Evolutionary conservation across 768 basidiomycete species (phyloP).

Genomic region (Amanita polypyramis): DNA sequence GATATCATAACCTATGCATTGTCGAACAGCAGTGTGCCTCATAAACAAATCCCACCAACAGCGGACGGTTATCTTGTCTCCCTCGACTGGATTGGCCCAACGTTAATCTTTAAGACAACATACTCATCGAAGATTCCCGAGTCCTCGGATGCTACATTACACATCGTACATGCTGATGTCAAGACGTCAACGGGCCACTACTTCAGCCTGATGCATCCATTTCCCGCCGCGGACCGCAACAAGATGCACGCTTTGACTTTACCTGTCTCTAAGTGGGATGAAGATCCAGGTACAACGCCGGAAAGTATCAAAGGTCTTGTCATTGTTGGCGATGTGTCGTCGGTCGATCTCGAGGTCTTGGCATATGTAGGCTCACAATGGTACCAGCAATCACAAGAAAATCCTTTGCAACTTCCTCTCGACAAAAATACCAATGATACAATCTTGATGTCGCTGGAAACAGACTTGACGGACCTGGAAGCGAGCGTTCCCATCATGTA

Average conservation of each 20-base stretch:
- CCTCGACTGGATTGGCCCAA: constrained; percentile 57
- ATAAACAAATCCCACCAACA: constrained; percentile 55
- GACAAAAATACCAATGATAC: constrained; percentile 66
- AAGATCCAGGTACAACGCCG: constrained; percentile 17
- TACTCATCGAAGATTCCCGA: constrained; percentile 32
- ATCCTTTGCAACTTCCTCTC: constrained; percentile 52
- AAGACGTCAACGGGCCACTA: constrained; percentile 30
- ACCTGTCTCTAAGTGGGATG: constrained; percentile 37
- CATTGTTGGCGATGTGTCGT: constrained; percentile 35
- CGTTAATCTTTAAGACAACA: constrained; percentile 56
- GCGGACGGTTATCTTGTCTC: constrained; percentile 38
- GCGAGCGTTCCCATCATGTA: constrained; percentile 49
- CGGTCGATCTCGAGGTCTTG: constrained; percentile 38
- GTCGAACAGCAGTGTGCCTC: constrained; percentile 38
- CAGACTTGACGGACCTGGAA: constrained; percentile 50
- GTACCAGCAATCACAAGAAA: constrained; percentile 41
- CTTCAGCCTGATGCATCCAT: constrained; percentile 30
- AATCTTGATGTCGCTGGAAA: constrained; percentile 48
- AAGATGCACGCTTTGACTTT: constrained; percentile 20
- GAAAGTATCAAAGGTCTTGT: constrained; percentile 31
- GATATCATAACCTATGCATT: constrained; percentile 62
- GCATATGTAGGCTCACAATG: constrained; percentile 30
- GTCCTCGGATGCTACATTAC: constrained; percentile 26
- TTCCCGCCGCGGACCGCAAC: constrained; percentile 16
- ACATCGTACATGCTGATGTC: constrained; percentile 33